Base-by-base conservation (phyloP, 345 rosid species). In the Lepidium africanum region DNA sequence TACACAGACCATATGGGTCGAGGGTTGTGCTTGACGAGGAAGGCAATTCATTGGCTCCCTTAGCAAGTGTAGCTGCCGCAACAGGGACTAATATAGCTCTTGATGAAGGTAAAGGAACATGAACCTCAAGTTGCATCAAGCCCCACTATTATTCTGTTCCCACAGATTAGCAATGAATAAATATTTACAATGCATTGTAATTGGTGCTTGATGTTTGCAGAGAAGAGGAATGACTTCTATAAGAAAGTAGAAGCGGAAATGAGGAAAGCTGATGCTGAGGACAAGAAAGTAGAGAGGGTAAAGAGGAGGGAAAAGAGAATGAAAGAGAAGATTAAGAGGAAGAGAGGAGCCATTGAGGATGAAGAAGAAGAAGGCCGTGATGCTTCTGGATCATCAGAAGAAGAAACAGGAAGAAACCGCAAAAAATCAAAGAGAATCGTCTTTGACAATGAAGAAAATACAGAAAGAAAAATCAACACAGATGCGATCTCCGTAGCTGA, bases 21-120 rank as follows among this genome's bases (percentile, higher is more conserved):
- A 80, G 92, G 73, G 82, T 84, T 50, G 88, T 87, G 76, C 89
- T 88, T 46, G 96, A 94, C 50, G 97, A 94, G 61, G 87, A 87
- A 69, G 96, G 97, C 68, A 87, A 88, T 38, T 56, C 95, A 6
- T 79, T 81, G 59, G 85, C 92, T 61, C 97, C 99, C 9, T 83
- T 91, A 39, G 96, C 98, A 55, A 79, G 78, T 74, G 54, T 93
- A 64, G 98, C 92, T 65, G 90, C 79, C 46, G 51, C 77, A 38
- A 81, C 53, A 21, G 75, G 42, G 56, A 78, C 58, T 16, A 82
- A 86, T 52, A 53, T 81, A 62, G 67, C 65, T 19, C 87, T 94
- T 48, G 92, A 90, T 77, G 79, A 70, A 80, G 96, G 99, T 94
- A 87, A 64, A 46, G 36, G 11, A 54, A 30, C 32, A 11, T 36